phyloP scores from a whole-genome alignment of 2,329 filamentous ascomycete species.

The Calonectria hawksworthii region DNA sequence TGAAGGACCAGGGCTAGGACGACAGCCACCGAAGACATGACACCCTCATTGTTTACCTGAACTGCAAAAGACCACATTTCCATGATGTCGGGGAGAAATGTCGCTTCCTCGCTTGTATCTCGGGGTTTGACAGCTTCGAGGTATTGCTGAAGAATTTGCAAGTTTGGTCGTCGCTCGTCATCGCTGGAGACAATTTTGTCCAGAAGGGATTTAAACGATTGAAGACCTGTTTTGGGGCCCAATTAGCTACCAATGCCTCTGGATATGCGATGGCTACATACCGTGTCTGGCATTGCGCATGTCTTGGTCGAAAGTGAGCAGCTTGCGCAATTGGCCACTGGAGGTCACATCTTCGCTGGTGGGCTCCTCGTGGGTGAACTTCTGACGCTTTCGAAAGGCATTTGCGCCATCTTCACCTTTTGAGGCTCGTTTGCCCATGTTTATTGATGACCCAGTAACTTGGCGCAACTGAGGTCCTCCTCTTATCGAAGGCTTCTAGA shows the following conservation, averaged over 20 bases:
- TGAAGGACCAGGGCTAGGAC: slow-evolving; percentile 86
- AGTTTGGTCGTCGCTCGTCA: slow-evolving; percentile 56
- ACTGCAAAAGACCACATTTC: slow-evolving; percentile 90
- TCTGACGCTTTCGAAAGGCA: slow-evolving; percentile 66
- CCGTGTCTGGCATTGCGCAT: slow-evolving; percentile 76
- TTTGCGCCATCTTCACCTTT: slow-evolving; percentile 56
- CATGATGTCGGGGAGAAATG: slow-evolving; percentile 84
- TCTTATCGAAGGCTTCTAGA: slow-evolving; percentile 26
- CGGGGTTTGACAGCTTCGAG: slow-evolving; percentile 69
- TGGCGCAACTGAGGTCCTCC: slow-evolving; percentile 35
- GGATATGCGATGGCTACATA: slow-evolving; percentile 47
- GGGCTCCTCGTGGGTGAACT: slow-evolving; percentile 68
- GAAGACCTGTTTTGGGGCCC: slow-evolving; percentile 64
- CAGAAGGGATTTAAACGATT: slow-evolving; percentile 79
- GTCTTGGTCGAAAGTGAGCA: slow-evolving; percentile 81
- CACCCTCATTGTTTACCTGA: slow-evolving; percentile 82
- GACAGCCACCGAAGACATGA: slow-evolving; percentile 85
- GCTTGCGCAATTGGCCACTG: slow-evolving; percentile 75
- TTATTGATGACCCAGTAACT: slow-evolving; percentile 35
- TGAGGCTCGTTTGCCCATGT: slow-evolving; percentile 62
- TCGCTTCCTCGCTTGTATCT: slow-evolving; percentile 60
- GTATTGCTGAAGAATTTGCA: slow-evolving; percentile 77
- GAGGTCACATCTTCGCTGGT: slow-evolving; percentile 74
- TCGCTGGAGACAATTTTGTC: slow-evolving; percentile 72
- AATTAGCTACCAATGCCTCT: background rate